phyloP scores from a whole-genome alignment of 495 filamentous ascomycete species.

The Aspergillus cavernicola region DNA sequence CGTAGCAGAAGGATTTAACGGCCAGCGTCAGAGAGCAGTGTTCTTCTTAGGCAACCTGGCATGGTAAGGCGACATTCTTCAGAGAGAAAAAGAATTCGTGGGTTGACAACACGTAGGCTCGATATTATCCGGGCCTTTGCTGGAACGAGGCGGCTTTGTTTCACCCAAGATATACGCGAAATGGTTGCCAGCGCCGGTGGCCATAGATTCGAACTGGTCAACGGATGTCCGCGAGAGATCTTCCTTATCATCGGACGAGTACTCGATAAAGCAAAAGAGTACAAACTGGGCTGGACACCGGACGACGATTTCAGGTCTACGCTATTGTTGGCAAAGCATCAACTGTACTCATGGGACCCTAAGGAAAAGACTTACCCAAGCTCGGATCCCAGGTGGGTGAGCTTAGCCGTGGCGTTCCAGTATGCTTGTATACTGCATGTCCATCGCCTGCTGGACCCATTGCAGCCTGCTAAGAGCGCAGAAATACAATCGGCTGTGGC shows the following conservation, averaged over 20 bases:
- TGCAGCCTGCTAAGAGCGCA: slow-evolving; percentile 19
- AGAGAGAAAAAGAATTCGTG: too few relatives aligned
- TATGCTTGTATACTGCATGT: slow-evolving; percentile 36
- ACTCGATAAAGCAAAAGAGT: slow-evolving; percentile 31
- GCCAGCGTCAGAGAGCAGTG: slow-evolving; percentile 26
- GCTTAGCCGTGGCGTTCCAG: slow-evolving; percentile 30
- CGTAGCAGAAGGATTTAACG: slow-evolving; percentile 25
- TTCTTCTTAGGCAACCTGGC: slow-evolving; percentile 39
- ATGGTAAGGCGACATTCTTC: slow-evolving; percentile 19
- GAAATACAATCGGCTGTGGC: slow-evolving; percentile 32
- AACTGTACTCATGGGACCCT: slow-evolving; percentile 29
- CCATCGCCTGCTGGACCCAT: slow-evolving; percentile 28
- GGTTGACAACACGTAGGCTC: slow-evolving; percentile 19
- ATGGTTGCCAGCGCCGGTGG: slow-evolving; percentile 26
- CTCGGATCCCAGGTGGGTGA: slow-evolving; percentile 27
- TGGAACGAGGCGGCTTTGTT: slow-evolving; percentile 30
- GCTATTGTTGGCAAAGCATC: slow-evolving; percentile 19
- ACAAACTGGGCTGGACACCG: slow-evolving; percentile 21
- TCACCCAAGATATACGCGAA: slow-evolving; percentile 31
- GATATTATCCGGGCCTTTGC: slow-evolving; percentile 39
- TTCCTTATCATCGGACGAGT: slow-evolving; percentile 33
- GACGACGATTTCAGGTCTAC: slow-evolving; percentile 18
- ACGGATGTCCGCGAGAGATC: slow-evolving; percentile 34
- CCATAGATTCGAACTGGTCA: slow-evolving; percentile 33
- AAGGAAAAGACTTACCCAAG: slow-evolving; percentile 25